Evolutionary conservation across 179 eudicot genomes (phyloP), one percentile per base, ranked within the genome.

Genomic region (Sideroxylon spinosum): DNA sequence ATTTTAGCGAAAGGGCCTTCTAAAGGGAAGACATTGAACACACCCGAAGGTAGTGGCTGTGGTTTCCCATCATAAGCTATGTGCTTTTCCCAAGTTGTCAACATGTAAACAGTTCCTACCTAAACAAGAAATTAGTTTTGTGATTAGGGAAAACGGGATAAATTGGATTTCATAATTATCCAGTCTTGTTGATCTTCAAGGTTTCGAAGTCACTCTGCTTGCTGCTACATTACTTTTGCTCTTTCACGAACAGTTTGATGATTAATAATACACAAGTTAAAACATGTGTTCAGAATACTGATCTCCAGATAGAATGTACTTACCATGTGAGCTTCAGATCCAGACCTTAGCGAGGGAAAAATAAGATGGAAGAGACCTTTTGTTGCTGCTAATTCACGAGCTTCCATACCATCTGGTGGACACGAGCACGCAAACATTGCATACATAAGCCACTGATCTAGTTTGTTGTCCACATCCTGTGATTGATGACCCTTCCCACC

Each of bases 391-490:
- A 89, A 89, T 78, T 91, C 91, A 28, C 89, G 92, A 81, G 91
- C 83, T 81, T 93, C 98, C 85, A 92, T 86, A 75, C 87, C 79
- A 79, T 88, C 93, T 71, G 92, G 92, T 79, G 97, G 95, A 78
- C 99, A 93, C 56, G 99, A 93, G 85, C 98, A 93, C 76, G 98
- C 99, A 87, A 95, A 93, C 89, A 92, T 90, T 29, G 98, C 94
- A 89, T 95, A 95, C 95, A 95, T 93, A 81, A 93, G 94, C 99
- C 99, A 95, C 79, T 91, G 99, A 83, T 95, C 99, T 86, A 93
- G 87, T 86, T 93, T 95, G 84, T 82, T 93, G 80, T 95, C 99
- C 22, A 90, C 82, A 80, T 95, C 99, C 81, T 92, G 98, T 63
- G 97, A 85, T 80, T 88, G 99, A 81, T 88, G 84, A 86, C 94